These are phyloP conservation scores for Suillus sp. DNA, from an alignment of 768 basidiomycete genomes.

Conservation along the genomic window DNA sequence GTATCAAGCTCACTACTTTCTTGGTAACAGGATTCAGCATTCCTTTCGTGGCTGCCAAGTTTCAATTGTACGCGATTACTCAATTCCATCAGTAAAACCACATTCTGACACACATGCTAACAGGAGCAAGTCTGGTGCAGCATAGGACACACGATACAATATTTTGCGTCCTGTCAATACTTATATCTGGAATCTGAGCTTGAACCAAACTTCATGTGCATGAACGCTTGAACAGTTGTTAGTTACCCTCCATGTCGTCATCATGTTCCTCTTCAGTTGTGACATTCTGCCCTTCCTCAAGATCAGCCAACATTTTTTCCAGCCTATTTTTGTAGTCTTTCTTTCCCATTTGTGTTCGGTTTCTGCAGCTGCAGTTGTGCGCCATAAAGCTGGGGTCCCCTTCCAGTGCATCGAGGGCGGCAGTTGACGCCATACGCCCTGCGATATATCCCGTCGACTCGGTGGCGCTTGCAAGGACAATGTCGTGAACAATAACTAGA, in stretches of 20 bases:
- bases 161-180: neutral
- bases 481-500: conserved; percentile 68
- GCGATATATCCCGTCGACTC: conserved; percentile 55
- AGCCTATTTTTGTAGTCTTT: conserved; percentile 42
- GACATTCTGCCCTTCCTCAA: conserved; percentile 19
- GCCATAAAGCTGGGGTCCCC: conserved; percentile 63
- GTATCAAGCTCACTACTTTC: conserved; percentile 33
- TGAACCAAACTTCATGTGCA: too few species aligned
- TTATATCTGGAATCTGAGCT: neutral
- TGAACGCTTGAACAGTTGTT: neutral
- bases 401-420: conserved; percentile 71
- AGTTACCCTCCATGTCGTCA: neutral
- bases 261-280: neutral
- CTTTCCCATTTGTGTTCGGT: conserved; percentile 30
- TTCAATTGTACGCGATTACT: conserved; percentile 57
- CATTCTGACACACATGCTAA: neutral
- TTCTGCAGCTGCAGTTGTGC: conserved; percentile 68
- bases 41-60: conserved; percentile 62
- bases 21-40: conserved; percentile 62
- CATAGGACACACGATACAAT: neutral
- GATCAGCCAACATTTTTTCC: conserved; percentile 31
- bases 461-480: conserved; percentile 58
- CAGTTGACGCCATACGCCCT: conserved; percentile 58
- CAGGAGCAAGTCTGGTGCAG: conserved; percentile 3
- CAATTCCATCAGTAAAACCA: neutral